These are phyloP conservation scores for Choiromyces venosus DNA, from an alignment of 495 filamentous ascomycete genomes.

Conservation along the genomic window DNA sequence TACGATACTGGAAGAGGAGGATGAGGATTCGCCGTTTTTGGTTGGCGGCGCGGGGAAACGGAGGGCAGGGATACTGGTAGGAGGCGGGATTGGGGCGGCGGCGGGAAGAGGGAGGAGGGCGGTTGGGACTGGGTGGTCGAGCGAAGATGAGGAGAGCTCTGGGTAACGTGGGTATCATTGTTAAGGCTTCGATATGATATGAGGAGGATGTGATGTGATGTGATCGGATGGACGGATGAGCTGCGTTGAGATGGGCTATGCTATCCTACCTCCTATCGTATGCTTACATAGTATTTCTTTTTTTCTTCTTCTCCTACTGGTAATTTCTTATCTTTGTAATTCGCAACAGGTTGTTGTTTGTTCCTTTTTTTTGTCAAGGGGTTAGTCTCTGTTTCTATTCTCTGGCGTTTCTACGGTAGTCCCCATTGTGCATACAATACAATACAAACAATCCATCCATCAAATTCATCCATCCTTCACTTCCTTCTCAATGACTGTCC, in stretches of 20 bases:
- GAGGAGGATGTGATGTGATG: neutral
- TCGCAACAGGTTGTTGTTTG: neutral
- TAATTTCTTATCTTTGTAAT: neutral
- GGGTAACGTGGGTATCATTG: no score
- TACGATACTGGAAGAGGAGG: constrained; percentile 34
- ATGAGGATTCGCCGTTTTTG: constrained; percentile 28
- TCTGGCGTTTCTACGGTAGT: neutral
- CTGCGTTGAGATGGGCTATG: neutral
- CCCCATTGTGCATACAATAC: neutral
- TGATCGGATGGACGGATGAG: neutral
- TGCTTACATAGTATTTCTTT: no score
- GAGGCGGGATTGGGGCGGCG: no score
- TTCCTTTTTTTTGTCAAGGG: neutral
- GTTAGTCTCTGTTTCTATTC: neutral
- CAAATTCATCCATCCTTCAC: neutral
- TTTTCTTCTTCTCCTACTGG: neutral
- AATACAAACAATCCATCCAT: neutral
- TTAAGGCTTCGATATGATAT: no score
- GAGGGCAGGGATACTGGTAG: no score
- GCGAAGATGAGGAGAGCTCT: neutral
- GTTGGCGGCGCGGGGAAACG: constrained; percentile 4
- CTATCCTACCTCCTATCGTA: no score
- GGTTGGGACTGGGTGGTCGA: neutral
- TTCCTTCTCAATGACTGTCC: neutral
- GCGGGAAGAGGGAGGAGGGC: constrained; percentile 3